phyloP scores from a whole-genome alignment of 352 stramenopile genomes.

The Phytophthora nicotianae region DNA sequence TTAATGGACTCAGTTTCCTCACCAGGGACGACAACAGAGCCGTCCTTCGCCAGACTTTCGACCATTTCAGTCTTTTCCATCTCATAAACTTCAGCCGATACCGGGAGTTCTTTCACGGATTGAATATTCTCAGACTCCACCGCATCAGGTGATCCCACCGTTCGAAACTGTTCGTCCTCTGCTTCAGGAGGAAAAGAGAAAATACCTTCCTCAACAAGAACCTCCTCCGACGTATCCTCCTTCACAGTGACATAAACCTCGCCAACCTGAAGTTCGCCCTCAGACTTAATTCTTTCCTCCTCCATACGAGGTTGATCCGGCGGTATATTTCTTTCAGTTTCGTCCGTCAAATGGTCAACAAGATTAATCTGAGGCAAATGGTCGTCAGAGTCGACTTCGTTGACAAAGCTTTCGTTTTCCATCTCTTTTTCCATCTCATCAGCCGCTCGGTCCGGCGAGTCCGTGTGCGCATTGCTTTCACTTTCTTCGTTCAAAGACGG shows the following conservation, averaged over 20 bases:
- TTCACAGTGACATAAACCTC: not conserved
- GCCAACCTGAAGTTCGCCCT: slow-evolving; percentile 2
- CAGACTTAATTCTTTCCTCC: not conserved
- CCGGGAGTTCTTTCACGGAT: too few species aligned
- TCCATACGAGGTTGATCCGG: slow-evolving; percentile 8
- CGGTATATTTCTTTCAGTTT: not conserved
- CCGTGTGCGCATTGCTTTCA: not conserved
- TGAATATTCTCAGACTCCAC: slow-evolving; percentile 2
- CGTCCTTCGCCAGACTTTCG: not conserved
- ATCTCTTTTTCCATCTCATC: slow-evolving; percentile 21
- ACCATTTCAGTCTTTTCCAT: not conserved
- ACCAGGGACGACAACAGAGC: not conserved
- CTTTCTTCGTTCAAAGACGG: slow-evolving; percentile 5
- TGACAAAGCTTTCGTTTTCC: slow-evolving; percentile 11
- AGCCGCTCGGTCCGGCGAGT: slow-evolving; percentile 1
- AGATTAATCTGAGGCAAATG: not conserved
- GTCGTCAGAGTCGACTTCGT: not conserved
- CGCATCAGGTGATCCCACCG: not conserved
- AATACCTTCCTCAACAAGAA: slow-evolving; percentile 7
- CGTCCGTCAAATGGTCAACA: slow-evolving; percentile 1
- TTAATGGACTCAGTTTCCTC: slow-evolving; percentile 11
- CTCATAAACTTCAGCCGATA: not conserved
- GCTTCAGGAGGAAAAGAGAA: slow-evolving; percentile 1
- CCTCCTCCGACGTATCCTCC: not conserved
- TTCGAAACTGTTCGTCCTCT: not conserved